Conservation (phyloP, 176 grass and related monocot species). For the Oryza punctata region DNA sequence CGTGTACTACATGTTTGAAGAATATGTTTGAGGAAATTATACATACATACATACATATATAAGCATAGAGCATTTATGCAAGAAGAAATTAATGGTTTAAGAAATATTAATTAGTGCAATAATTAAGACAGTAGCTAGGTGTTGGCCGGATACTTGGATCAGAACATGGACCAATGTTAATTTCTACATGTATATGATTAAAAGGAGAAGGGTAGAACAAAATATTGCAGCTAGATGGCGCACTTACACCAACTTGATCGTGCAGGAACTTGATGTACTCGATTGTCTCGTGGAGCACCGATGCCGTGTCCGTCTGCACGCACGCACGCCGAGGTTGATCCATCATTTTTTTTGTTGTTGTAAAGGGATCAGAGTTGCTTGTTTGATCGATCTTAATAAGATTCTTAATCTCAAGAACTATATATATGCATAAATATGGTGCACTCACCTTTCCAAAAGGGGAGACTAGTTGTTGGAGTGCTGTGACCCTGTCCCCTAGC, state of each 20-base stretch:
- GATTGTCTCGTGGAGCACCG: slow-evolving; percentile 95
- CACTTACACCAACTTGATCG: slow-evolving; percentile 93
- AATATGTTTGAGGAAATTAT: too few relatives aligned
- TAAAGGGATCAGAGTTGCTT: background rate
- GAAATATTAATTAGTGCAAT: too few relatives aligned
- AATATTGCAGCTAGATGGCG: slow-evolving; percentile 23
- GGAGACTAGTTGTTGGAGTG: slow-evolving; percentile 98
- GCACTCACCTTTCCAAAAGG: slow-evolving; percentile 94
- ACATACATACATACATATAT: too few relatives aligned
- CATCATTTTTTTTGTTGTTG: slow-evolving; percentile 8
- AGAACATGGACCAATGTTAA: background rate
- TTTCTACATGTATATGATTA: slow-evolving; percentile 26
- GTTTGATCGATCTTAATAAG: background rate
- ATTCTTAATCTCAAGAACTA: slow-evolving; percentile 8
- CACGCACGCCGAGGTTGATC: slow-evolving; percentile 36
- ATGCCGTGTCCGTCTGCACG: slow-evolving; percentile 91
- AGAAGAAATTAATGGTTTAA: too few relatives aligned
- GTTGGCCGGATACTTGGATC: too few relatives aligned
- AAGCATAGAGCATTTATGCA: too few relatives aligned
- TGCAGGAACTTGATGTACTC: slow-evolving; percentile 99
- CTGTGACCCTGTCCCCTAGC: slow-evolving; percentile 90
- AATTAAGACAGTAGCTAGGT: too few relatives aligned
- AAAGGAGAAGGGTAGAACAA: background rate
- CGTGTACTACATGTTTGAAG: too few relatives aligned
- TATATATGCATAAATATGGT: background rate